A percentile compares a stretch with the other conserved stretches of the same genome.
Evolutionary conservation across 805 yeast species (phyloP).

Genomic region (Dipodascus albidus): DNA sequence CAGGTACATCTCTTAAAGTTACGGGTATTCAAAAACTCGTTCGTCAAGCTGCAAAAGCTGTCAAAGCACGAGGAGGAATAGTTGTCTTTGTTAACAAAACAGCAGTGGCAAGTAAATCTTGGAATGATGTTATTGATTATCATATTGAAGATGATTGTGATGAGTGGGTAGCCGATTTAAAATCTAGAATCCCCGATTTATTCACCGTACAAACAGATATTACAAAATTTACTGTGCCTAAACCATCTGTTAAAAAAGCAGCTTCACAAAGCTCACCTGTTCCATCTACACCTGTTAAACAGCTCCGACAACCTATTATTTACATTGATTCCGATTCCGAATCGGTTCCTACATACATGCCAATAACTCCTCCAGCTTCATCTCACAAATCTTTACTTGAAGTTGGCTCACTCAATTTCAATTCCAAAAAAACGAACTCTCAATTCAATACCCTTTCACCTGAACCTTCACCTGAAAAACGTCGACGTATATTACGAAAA

Average conservation of each 20-base stretch:
- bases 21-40: conserved; percentile 81
- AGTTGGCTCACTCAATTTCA: not conserved
- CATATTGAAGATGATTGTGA: conserved; percentile 78
- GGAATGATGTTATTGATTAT: conserved; percentile 69
- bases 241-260: not conserved
- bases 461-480: not conserved
- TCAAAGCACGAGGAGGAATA: conserved; percentile 69
- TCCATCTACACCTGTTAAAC: not conserved
- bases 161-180: conserved; percentile 52
- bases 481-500: too few species aligned
- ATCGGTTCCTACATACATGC: not conserved
- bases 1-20: conserved; percentile 89
- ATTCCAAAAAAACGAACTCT: not conserved
- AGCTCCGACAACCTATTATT: not conserved
- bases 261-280: not conserved
- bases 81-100: conserved; percentile 72
- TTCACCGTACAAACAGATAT: conserved; percentile 38
- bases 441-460: not conserved
- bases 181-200: conserved; percentile 44
- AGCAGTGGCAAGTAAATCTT: conserved; percentile 43
- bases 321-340: not conserved
- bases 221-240: not conserved
- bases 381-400: not conserved
- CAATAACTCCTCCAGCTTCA: conserved; percentile 2
- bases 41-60: conserved; percentile 48